phyloP scores from a whole-genome alignment of 495 filamentous ascomycete genomes.

The Daldinia concentrica region DNA sequence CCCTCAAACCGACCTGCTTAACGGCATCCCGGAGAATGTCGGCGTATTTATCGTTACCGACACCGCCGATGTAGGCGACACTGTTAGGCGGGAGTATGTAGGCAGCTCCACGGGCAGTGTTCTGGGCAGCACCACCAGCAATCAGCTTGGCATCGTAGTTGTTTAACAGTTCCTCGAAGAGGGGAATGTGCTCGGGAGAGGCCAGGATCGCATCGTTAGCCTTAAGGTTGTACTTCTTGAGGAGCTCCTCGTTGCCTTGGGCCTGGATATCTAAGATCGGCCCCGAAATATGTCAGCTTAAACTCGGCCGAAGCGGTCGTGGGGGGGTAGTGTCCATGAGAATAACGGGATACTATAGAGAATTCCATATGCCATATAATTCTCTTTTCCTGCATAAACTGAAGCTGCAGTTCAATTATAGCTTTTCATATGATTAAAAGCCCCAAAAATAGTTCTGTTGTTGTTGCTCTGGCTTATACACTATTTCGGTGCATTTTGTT shows the following conservation, averaged over 20 bases:
- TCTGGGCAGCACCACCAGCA: constrained; percentile 96
- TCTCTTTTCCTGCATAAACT: neutral
- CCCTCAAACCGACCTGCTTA: constrained; percentile 82
- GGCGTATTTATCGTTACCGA: constrained; percentile 91
- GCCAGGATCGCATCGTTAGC: constrained; percentile 97
- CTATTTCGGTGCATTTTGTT: neutral
- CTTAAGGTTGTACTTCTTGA: constrained; percentile 93
- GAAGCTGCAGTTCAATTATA: constrained; percentile 3
- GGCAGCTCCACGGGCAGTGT: constrained; percentile 96
- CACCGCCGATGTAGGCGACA: constrained; percentile 90
- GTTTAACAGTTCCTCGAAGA: constrained; percentile 92
- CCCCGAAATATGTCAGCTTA: constrained; percentile 18
- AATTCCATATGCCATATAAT: neutral
- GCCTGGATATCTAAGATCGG: constrained; percentile 83
- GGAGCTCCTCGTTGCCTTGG: constrained; percentile 78
- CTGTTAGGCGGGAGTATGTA: constrained; percentile 90
- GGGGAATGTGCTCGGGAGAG: constrained; percentile 82
- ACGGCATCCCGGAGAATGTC: constrained; percentile 80
- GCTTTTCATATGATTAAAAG: neutral
- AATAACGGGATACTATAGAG: neutral
- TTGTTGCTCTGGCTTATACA: neutral
- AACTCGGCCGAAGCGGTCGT: constrained; percentile 5
- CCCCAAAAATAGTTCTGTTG: neutral
- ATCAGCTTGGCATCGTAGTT: constrained; percentile 91
- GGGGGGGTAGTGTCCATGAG: neutral